Evolutionary conservation across 2,329 filamentous ascomycete species (phyloP).

Genomic region (Claviceps monticola): DNA sequence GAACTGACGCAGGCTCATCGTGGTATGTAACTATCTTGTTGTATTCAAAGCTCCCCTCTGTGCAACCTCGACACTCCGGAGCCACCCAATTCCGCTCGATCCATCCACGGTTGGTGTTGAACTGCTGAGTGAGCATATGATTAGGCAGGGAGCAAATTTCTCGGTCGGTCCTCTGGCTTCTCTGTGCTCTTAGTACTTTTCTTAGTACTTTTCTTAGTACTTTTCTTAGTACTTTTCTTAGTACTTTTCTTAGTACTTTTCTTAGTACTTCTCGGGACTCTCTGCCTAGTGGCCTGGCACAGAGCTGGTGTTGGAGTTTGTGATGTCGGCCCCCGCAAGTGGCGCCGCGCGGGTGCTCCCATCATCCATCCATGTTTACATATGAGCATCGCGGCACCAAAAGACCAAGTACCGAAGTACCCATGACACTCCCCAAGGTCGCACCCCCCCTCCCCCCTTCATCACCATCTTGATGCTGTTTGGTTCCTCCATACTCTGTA

Average conservation of each 20-base stretch:
- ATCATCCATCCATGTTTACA: neutral
- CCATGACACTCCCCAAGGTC: neutral
- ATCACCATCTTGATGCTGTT: neutral
- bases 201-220: neutral
- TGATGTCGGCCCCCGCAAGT: neutral
- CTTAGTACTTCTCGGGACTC: neutral
- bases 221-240: neutral
- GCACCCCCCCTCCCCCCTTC: neutral
- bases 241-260: too few relatives aligned
- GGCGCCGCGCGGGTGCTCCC: constrained; percentile 4
- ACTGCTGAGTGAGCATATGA: too few relatives aligned
- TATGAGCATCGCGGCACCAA: neutral
- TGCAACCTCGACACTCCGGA: too few relatives aligned
- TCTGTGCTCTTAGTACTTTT: neutral
- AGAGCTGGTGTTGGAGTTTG: neutral
- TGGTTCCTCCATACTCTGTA: neutral
- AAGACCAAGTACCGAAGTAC: too few relatives aligned
- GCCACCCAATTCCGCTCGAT: too few relatives aligned
- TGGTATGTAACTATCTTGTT: neutral
- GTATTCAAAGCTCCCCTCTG: too few relatives aligned
- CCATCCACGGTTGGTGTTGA: too few relatives aligned
- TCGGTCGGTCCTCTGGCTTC: too few relatives aligned
- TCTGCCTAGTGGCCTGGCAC: neutral
- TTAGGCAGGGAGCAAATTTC: too few relatives aligned
- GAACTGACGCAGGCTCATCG: neutral